These are phyloP conservation scores for Lactarius sanguifluus DNA, from an alignment of 768 basidiomycete genomes.

Conservation along the genomic window DNA sequence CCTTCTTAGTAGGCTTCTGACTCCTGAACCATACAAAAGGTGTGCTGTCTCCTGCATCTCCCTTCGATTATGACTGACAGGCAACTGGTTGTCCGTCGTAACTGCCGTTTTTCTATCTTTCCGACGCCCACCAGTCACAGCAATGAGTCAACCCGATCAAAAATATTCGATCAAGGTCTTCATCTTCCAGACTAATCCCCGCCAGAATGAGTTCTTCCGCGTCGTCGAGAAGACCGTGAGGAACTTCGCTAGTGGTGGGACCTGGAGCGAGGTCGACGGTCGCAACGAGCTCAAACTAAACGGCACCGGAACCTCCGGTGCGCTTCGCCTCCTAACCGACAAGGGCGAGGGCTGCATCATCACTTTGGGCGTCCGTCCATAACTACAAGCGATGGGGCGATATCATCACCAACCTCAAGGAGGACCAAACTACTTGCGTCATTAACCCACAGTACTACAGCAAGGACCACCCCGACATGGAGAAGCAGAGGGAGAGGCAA, in stretches of 20 bases:
- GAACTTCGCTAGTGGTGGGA: constrained; percentile 39
- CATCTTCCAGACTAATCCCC: constrained; percentile 21
- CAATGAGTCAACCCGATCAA: no score
- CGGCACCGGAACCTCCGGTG: constrained; percentile 43
- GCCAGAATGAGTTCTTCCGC: constrained; percentile 31
- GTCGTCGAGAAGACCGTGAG: constrained; percentile 40
- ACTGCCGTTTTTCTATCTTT: no score
- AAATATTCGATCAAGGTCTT: constrained; percentile 30
- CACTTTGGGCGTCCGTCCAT: constrained; percentile 42
- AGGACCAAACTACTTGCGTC: constrained; percentile 4
- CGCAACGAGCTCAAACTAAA: constrained; percentile 37
- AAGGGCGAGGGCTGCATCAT: constrained; percentile 38
- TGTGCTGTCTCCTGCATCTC: no score
- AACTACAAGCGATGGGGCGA: constrained; percentile 44
- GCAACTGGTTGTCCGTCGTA: no score
- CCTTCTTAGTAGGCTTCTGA: no score
- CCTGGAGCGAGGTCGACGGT: constrained; percentile 34
- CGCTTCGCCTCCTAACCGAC: constrained; percentile 37
- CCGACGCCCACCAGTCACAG: no score
- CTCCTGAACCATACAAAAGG: no score
- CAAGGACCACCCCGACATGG: neutral
- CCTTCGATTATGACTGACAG: no score
- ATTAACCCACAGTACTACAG: constrained; percentile 16
- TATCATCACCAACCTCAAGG: constrained; percentile 36
- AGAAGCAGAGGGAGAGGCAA: constrained; percentile 73